Evolutionary conservation across 2,329 filamentous ascomycete species (phyloP), one percentile per base, ranked within the genome.

Genomic region (Plenodomus lindquistii): DNA sequence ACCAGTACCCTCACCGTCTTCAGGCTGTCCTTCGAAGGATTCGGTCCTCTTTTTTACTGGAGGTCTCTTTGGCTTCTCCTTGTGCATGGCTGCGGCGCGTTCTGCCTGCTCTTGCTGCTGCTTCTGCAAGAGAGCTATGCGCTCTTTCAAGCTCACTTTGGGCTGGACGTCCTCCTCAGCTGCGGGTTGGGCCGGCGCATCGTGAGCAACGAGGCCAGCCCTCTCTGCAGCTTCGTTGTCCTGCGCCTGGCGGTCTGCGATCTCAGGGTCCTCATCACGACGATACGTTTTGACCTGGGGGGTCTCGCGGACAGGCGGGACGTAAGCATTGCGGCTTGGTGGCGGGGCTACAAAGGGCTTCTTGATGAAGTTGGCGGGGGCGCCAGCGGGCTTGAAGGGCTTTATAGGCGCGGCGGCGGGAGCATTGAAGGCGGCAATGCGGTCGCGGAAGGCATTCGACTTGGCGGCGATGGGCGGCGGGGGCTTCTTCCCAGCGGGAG

Each of bases 401-500:
- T 91, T 84, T 51, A 94, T 79, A 8, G 94, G 94, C 2, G 91
- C 85, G 5, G 91, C 91, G 31, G 89, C 84, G 37, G 89, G 79
- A 70, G 93, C 94, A 74, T 99, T 99, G 77, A 99, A 99, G 37
- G 94, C 93, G 27, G 94, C 94, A 69, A 99, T 96, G 54, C 94
- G 89, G 74, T 97, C 94, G 68, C 84, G 92, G 77, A 99, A 97
- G 2, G 94, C 91, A 65, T 83, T 89, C 21, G 91, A 90, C 71
- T 96, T 96, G 61, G 91, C 89, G 11, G 79, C 79, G 11, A 84
- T 77, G 16, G 83, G 81, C 11, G 90, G 87, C 34, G 89, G 86
- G 18, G 85, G 79, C 50, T 83, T 84, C 46, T 77, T 79, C 4
- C 76, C 70, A 19, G 66, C 60, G 42, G 64, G 61, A 40, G n/a